Evolutionary conservation across 2,329 filamentous ascomycete species (phyloP).

Genomic region (Lojkania enalia): DNA sequence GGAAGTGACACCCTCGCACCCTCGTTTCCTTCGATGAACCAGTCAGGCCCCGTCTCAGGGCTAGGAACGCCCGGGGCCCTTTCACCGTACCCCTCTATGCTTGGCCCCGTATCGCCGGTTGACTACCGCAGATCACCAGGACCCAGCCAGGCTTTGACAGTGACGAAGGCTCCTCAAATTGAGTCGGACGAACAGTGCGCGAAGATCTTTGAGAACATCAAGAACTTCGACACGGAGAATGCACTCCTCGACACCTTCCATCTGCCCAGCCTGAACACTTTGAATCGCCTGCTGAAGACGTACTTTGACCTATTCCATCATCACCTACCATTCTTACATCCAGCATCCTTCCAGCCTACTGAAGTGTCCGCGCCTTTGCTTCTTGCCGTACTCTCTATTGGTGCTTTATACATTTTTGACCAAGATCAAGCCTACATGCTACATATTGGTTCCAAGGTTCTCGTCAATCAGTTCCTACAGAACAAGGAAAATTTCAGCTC

Average conservation of each 20-base stretch:
- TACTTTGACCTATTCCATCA: conserved; percentile 98
- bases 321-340: conserved; percentile 93
- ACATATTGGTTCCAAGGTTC: conserved; percentile 94
- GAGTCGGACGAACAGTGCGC: conserved; percentile 82
- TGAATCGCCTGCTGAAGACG: conserved; percentile 91
- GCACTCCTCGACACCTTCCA: conserved; percentile 88
- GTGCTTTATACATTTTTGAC: conserved; percentile 94
- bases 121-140: conserved; percentile 72
- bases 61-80: conserved; percentile 72
- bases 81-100: conserved; percentile 71
- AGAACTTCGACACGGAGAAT: conserved; percentile 76
- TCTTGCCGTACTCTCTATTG: conserved; percentile 89
- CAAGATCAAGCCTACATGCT: conserved; percentile 96
- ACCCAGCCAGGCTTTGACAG: conserved; percentile 65
- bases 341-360: conserved; percentile 83
- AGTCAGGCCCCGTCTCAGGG: conserved; percentile 69
- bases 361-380: conserved; percentile 80
- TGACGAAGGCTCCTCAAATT: conserved; percentile 77
- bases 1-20: conserved; percentile 65
- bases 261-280: conserved; percentile 74
- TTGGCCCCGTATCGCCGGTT: conserved; percentile 67
- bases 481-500: conserved; percentile 99
- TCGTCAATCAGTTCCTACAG: conserved; percentile 95
- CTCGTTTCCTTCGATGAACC: conserved; percentile 70
- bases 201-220: conserved; percentile 83